Evolutionary conservation across 2,329 filamentous ascomycete genomes (phyloP).

Genomic region (Curvularia eragrostidis): DNA sequence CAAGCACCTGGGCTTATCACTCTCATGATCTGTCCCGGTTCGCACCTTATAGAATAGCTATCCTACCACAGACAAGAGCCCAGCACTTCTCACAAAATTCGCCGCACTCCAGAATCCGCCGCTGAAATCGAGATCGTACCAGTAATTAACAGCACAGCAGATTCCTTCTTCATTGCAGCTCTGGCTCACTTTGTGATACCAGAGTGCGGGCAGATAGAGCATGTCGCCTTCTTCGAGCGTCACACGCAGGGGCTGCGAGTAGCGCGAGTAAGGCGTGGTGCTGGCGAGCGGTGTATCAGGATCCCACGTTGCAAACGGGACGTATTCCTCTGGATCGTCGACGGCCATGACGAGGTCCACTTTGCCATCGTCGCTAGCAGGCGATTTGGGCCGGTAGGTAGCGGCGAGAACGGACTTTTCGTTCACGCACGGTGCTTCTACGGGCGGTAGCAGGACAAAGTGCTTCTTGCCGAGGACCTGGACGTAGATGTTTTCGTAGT

Average conservation of each 20-base stretch:
- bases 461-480: conserved; percentile 76
- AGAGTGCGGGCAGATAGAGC: conserved; percentile 81
- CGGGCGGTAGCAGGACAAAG: conserved; percentile 75
- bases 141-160: conserved; percentile 82
- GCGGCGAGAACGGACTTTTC: conserved; percentile 66
- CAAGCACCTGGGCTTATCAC: background rate
- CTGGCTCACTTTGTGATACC: conserved; percentile 83
- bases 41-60: background rate
- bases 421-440: conserved; percentile 72
- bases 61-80: conserved; percentile 24
- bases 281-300: conserved; percentile 62
- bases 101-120: conserved; percentile 70
- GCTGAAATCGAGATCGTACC: conserved; percentile 82
- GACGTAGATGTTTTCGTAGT: conserved; percentile 85
- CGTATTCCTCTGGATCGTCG: conserved; percentile 50
- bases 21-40: background rate
- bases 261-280: conserved; percentile 64
- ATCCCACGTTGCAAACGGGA: conserved; percentile 79
- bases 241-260: conserved; percentile 68
- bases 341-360: conserved; percentile 39
- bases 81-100: conserved; percentile 56
- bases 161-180: conserved; percentile 71
- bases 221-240: conserved; percentile 77
- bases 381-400: conserved; percentile 57
- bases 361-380: conserved; percentile 19